phyloP scores from a whole-genome alignment of 2,329 filamentous ascomycete genomes.

The Lasiodiplodia citricola region DNA sequence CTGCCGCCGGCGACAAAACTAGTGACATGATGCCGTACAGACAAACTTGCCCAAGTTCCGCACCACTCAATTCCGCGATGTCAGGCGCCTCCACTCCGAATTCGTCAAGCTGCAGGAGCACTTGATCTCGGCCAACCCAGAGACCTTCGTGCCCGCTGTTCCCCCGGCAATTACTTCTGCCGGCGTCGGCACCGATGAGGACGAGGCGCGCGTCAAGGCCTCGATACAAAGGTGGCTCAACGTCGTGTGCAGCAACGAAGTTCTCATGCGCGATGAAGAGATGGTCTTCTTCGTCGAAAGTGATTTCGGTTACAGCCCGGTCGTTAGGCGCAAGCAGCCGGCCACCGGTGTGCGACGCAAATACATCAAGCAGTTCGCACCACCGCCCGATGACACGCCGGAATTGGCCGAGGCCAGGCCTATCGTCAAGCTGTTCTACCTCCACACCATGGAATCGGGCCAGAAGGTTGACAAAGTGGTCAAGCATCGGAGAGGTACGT shows the following conservation, averaged over 20 bases:
- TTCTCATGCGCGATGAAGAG: constrained; percentile 93
- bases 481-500: constrained; percentile 82
- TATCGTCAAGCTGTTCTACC: constrained; percentile 92
- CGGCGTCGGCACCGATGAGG: constrained; percentile 93
- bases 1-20: not conserved
- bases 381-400: constrained; percentile 94
- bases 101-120: constrained; percentile 97
- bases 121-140: constrained; percentile 95
- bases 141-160: constrained; percentile 91
- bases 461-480: constrained; percentile 96
- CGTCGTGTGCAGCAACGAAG: constrained; percentile 87
- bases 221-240: constrained; percentile 95
- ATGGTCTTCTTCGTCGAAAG: constrained; percentile 99
- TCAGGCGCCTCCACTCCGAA: constrained; percentile 92
- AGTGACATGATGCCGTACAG: constrained; percentile 53
- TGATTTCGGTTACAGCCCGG: constrained; percentile 96
- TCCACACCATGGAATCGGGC: constrained; percentile 94
- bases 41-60: constrained; percentile 98
- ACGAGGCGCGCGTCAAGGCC: constrained; percentile 86
- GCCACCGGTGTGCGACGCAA: constrained; percentile 94
- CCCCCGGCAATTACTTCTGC: constrained; percentile 94
- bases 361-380: constrained; percentile 97
- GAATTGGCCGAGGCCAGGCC: constrained; percentile 90
- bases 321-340: constrained; percentile 94
- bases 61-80: constrained; percentile 97